Conservation (phyloP, 441 rosid species). For the Mallotus japonicus region DNA sequence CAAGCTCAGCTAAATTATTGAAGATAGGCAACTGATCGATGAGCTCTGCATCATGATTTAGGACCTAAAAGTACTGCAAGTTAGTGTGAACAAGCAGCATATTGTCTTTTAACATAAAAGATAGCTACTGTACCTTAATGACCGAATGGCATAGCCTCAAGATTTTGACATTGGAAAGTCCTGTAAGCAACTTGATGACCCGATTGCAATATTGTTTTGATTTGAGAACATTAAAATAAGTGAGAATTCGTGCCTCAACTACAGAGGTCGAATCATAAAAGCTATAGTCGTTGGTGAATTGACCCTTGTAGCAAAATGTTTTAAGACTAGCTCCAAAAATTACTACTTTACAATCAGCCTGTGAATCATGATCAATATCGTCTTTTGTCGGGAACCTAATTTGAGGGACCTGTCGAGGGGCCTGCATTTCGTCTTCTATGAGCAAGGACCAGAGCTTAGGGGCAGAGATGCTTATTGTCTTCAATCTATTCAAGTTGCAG, state of each 20-base stretch:
- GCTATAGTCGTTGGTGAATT: not conserved
- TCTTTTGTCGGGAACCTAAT: too few relatives aligned
- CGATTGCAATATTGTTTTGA: not conserved
- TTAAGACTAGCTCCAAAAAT: not conserved
- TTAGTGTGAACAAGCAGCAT: too few relatives aligned
- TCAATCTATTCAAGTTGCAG: not conserved
- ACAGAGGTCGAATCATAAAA: too few relatives aligned
- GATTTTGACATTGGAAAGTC: not conserved
- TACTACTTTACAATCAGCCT: too few relatives aligned
- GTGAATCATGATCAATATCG: too few relatives aligned
- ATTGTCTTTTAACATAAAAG: too few relatives aligned
- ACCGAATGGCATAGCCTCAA: too few relatives aligned
- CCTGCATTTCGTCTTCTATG: not conserved
- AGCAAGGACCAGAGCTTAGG: not conserved
- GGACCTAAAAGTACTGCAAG: not conserved
- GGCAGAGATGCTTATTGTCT: not conserved
- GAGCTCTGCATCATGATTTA: not conserved
- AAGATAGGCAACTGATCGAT: not conserved
- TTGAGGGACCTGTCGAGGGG: too few relatives aligned
- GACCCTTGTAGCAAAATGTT: not conserved
- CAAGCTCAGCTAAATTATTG: not conserved
- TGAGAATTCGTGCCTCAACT: too few relatives aligned
- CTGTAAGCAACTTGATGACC: not conserved
- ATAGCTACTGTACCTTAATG: too few relatives aligned
- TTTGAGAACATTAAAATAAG: too few relatives aligned